A percentile compares a stretch with the other conserved stretches of the same genome.
Evolutionary conservation across 108 stramenopile genomes (phyloP).

Genomic region (Cylindrotheca closterium): DNA sequence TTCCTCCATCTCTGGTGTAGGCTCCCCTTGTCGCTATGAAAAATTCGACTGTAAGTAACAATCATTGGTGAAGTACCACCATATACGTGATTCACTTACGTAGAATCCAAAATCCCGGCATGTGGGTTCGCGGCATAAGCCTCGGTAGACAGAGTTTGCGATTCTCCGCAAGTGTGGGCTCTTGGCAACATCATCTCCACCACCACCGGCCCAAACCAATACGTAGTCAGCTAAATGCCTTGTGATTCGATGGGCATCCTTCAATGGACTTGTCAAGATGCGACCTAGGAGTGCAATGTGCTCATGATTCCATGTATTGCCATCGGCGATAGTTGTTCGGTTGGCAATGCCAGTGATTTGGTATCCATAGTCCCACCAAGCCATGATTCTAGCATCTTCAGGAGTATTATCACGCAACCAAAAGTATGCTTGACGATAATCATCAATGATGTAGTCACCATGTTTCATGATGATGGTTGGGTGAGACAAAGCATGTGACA

Average conservation of each 20-base stretch:
- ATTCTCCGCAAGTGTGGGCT: conserved; percentile 95
- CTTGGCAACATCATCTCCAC: conserved; percentile 97
- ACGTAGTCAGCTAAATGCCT: conserved; percentile 97
- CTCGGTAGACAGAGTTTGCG: conserved; percentile 93
- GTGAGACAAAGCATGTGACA: conserved; percentile 69
- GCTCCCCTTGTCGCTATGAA: conserved; percentile 40
- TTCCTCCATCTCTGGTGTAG: conserved; percentile 69
- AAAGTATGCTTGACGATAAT: conserved; percentile 98
- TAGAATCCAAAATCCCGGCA: conserved; percentile 74
- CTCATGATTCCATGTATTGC: conserved; percentile 99
- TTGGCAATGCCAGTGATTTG: conserved; percentile 96
- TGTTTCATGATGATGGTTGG: conserved; percentile 95
- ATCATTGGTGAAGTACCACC: neutral
- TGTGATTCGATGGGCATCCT: conserved; percentile 93
- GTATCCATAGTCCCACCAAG: conserved; percentile 97
- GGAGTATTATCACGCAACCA: conserved; percentile 97
- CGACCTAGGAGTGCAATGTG: conserved; percentile 97
- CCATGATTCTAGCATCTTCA: conserved; percentile 96
- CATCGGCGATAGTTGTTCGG: conserved; percentile 97
- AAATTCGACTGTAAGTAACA: neutral
- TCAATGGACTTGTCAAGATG: conserved; percentile 85
- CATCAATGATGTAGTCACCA: conserved; percentile 80
- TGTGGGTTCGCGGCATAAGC: conserved; percentile 91
- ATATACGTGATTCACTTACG: conserved; percentile 19
- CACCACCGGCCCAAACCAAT: conserved; percentile 93